A percentile compares a stretch with the other conserved stretches of the same genome.
Conservation (phyloP, 192 early-diverging fungal genomes). For the Chytriomyces sp. region DNA sequence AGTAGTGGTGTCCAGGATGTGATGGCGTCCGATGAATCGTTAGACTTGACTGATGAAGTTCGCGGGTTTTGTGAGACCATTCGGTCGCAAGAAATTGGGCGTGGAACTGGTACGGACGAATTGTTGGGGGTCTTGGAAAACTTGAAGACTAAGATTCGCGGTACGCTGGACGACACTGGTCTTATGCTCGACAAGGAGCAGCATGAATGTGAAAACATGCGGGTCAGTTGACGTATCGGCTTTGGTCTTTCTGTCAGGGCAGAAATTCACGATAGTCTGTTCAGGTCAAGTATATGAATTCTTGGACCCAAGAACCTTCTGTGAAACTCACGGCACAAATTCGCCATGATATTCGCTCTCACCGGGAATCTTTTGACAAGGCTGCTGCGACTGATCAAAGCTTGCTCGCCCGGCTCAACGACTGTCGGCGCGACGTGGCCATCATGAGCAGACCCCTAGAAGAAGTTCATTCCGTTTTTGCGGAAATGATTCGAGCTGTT, state of each 20-base stretch:
- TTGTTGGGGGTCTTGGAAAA: conserved; percentile 70
- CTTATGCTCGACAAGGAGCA: conserved; percentile 84
- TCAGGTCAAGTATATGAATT: conserved; percentile 71
- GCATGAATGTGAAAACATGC: conserved; percentile 73
- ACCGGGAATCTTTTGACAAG: conserved; percentile 77
- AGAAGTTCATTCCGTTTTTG: conserved; percentile 50
- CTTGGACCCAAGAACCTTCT: conserved; percentile 86
- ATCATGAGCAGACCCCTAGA: conserved; percentile 50
- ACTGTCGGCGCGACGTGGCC: conserved; percentile 33
- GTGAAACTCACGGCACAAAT: conserved; percentile 68
- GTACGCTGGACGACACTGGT: conserved; percentile 66
- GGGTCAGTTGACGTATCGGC: conserved; percentile 53
- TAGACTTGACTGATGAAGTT: conserved; percentile 53
- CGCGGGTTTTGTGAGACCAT: conserved; percentile 65
- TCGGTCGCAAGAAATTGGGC: conserved; percentile 34
- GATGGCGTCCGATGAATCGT: conserved; percentile 34
- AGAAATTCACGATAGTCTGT: not conserved
- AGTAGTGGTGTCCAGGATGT: conserved; percentile 17
- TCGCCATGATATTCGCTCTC: conserved; percentile 73
- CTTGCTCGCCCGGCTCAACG: conserved; percentile 32
- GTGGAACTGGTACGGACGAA: conserved; percentile 38
- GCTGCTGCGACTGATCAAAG: conserved; percentile 60
- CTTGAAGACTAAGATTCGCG: conserved; percentile 64
- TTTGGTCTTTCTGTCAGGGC: not conserved
- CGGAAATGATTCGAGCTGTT: conserved; percentile 43